Evolutionary conservation across 2,329 filamentous ascomycete species (phyloP), one percentile per base, ranked within the genome.

Genomic region (Sporothrix pallida): DNA sequence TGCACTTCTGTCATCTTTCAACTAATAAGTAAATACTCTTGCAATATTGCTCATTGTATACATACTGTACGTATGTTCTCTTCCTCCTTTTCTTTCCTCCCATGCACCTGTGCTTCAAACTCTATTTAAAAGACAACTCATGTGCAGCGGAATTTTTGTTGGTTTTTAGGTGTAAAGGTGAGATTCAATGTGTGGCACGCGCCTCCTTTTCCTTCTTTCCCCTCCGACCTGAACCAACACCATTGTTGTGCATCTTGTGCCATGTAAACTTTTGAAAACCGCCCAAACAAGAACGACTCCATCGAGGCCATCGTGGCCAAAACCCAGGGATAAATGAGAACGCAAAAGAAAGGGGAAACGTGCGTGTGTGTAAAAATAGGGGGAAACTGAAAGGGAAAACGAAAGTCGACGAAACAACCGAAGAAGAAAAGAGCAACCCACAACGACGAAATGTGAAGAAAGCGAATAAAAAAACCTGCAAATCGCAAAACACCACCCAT

Each of bases 161-260:
- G 62, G 20, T 26, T 48, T 48, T 13, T 67, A 67, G 62, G 56
- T 23, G 48, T 44, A 67, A 67, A 67, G 62, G 62, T 67, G 62
- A 48, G 62, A 67, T 26, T 23, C 13, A 12, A 67, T 26, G 42
- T 67, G n/a, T 67, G 62, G 42, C 62, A 26, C 48, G 37, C 6
- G 6, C 23, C 6, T 37, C 31, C 42, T 17, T 13, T 1, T 20
- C 15, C 4, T 8, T 13, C 2, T 20, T 20, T 48, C 62, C 42
- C 8, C 42, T 17, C 23, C 9, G 7, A 44, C 4, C 31, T 7
- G 31, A 7, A 5, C 31, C 4, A 37, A 2, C 7, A 37, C 1
- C 3, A 37, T 37, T 37, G 31, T 37, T 37, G 31, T 15, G 62
- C 62, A 26, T 67, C 17, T 67, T 26, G 20, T 67, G 62, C n/a